Evolutionary conservation across 1,284 basidiomycete genomes (phyloP).

Genomic region (Ustilago tritici): DNA sequence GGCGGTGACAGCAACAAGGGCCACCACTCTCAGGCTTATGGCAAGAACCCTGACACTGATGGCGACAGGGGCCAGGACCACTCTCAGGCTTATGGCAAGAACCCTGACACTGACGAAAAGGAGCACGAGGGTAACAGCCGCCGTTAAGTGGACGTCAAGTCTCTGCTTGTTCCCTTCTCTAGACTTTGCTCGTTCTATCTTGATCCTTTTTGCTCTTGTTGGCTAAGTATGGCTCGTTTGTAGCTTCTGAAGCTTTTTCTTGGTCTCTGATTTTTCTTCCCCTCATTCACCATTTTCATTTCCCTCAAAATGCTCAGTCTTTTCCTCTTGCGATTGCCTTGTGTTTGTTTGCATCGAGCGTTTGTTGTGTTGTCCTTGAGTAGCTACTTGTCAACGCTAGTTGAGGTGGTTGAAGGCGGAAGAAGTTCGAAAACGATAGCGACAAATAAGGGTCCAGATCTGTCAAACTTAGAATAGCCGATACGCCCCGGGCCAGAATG

Average conservation of each 20-base stretch:
- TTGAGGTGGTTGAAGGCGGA: neutral
- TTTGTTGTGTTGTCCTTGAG: neutral
- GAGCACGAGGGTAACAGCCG: neutral
- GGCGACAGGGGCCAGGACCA: too few relatives aligned
- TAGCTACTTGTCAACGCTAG: neutral
- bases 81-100: too few relatives aligned
- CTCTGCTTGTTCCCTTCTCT: neutral
- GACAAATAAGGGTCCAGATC: neutral
- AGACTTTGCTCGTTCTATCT: neutral
- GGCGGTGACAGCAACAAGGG: too few relatives aligned
- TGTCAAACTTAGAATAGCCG: neutral
- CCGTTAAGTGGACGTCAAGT: neutral
- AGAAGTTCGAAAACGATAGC: neutral
- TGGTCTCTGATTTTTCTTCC: too few relatives aligned
- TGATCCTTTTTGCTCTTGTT: neutral
- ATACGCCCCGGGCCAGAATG: neutral
- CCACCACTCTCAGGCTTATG: too few relatives aligned
- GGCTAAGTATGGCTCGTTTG: neutral
- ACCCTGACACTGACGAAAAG: too few relatives aligned
- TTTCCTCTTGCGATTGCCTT: conserved; percentile 6
- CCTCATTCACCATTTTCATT: conserved; percentile 4
- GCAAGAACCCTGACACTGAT: too few relatives aligned
- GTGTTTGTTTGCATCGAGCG: neutral
- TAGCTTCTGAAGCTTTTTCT: neutral
- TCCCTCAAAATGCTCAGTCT: conserved; percentile 19